Evolutionary conservation across 495 filamentous ascomycete species (phyloP).

Genomic region (Letharia columbiana): DNA sequence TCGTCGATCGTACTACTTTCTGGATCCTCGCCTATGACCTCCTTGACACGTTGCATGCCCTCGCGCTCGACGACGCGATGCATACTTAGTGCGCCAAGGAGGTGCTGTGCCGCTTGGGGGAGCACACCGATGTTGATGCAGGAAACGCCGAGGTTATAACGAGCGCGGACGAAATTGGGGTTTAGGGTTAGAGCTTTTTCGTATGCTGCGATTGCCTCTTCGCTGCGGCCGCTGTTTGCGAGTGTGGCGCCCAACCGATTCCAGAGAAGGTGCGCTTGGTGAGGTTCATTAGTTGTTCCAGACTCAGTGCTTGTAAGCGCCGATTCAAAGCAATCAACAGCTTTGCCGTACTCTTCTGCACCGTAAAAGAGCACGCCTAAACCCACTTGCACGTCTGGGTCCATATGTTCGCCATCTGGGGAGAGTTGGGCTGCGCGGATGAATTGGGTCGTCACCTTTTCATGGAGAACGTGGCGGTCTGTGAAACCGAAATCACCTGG

Average conservation of each 20-base stretch:
- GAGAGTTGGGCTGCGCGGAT: conserved; percentile 86
- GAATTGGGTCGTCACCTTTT: conserved; percentile 82
- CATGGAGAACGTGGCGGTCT: conserved; percentile 81
- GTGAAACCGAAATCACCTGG: conserved; percentile 79
- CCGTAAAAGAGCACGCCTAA: conserved; percentile 97
- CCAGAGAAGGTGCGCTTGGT: conserved; percentile 88
- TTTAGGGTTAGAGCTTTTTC: conserved; percentile 80
- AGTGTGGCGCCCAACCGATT: conserved; percentile 95
- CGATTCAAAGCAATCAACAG: conserved; percentile 93
- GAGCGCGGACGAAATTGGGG: conserved; percentile 90
- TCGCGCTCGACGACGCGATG: conserved; percentile 87
- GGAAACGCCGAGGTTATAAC: conserved; percentile 91
- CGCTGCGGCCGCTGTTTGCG: conserved; percentile 83
- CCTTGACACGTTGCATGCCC: conserved; percentile 68
- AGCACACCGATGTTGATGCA: conserved; percentile 98
- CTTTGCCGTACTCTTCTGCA: conserved; percentile 94
- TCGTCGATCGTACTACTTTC: conserved; percentile 38
- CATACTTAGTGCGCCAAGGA: conserved; percentile 93
- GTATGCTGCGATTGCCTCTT: conserved; percentile 95
- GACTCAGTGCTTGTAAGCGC: conserved; percentile 76
- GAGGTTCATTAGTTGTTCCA: conserved; percentile 62
- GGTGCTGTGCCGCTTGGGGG: conserved; percentile 83
- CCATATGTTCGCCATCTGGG: conserved; percentile 81
- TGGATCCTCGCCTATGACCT: conserved; percentile 59
- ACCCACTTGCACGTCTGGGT: conserved; percentile 96